Evolutionary conservation across 225 moss, liverwort and hornwort species (phyloP).

Genomic region (Polytrichum formosum): DNA sequence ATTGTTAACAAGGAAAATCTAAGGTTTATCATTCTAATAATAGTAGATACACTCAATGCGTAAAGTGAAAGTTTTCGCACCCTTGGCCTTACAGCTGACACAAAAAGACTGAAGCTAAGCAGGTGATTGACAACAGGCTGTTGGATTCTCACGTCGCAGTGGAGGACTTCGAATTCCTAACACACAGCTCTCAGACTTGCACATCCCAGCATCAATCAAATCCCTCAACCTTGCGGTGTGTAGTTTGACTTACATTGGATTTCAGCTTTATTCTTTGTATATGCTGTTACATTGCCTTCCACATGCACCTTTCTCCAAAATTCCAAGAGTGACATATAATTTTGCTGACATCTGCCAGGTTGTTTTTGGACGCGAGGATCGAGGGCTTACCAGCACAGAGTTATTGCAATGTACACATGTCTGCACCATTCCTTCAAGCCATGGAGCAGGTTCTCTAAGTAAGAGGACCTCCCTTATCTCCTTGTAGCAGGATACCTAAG

Average conservation of each 20-base stretch:
- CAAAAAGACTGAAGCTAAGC: slow-evolving; percentile 24
- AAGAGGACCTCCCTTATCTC: slow-evolving; percentile 7
- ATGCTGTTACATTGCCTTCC: too few relatives aligned
- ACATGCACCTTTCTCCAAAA: too few relatives aligned
- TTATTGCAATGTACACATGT: slow-evolving; percentile 57
- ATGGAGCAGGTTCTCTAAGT: slow-evolving; percentile 46
- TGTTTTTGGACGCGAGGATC: slow-evolving; percentile 59
- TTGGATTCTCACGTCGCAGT: slow-evolving; percentile 53
- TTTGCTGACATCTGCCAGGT: slow-evolving; percentile 23
- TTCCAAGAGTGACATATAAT: neutral
- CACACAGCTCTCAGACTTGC: slow-evolving; percentile 30
- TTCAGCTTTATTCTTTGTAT: too few relatives aligned
- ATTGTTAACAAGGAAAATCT: too few relatives aligned
- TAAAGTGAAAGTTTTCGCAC: too few relatives aligned
- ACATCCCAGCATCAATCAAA: slow-evolving; percentile 22
- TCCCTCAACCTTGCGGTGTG: slow-evolving; percentile 35
- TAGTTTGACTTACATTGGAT: neutral
- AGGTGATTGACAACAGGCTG: slow-evolving; percentile 44
- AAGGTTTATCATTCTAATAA: too few relatives aligned
- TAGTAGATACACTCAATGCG: neutral
- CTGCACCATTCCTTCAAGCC: slow-evolving; percentile 44
- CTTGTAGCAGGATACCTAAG: too few relatives aligned
- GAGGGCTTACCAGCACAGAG: slow-evolving; percentile 46
- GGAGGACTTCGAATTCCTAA: slow-evolving; percentile 52
- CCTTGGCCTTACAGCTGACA: too few relatives aligned